Base-by-base conservation (phyloP, 2,329 filamentous ascomycete genomes). In the Pseudogymnoascus sp. region DNA sequence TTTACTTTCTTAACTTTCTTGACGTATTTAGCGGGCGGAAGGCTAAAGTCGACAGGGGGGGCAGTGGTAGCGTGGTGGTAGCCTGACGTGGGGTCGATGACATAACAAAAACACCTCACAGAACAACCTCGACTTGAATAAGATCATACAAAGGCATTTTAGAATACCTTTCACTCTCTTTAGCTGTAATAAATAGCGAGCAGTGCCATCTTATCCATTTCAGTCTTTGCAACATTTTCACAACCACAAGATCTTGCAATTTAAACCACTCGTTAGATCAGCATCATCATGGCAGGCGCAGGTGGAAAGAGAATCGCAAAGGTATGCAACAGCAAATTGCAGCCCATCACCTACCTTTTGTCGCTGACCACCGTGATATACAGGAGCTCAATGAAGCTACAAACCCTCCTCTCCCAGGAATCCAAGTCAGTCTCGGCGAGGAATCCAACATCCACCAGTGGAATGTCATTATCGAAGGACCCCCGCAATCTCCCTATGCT, bases 361-460 rank as follows among this genome's bases (percentile, higher is more conserved):
- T 36, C 14, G 25, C 42, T 62, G 38, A 62, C 66, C 49, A 65
- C 49, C 55, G 4, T 16, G 14, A 8, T 45, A 41, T 38, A 9
- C 67, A 88, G 86, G 86, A 88, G 74, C 77, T 86, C 61, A 74
- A 71, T n/a, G 85, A 88, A 67, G 76, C 86, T 67, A 79, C 77
- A 23, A 74, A 74, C 52, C 78, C 77, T 38, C 84, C 85, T 35
- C 82, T 83, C 2, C 70, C 76, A 23, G 85, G 85, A 60, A 82
- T 85, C 68, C 78, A 72, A 14, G 80, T 87, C 66, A 76, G 75
- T 62, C 78, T 87, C 8, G 76, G 80, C 58, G 81, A 87, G 66
- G 87, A 90, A 69, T 76, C 81, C 64, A 82, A 90, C 74, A 77
- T 90, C 66, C 84, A 86, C 71, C 79, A 83, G 69, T 91, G 88